Conservation (phyloP, 352 stramenopile species). For the Lagenidium sp. region DNA sequence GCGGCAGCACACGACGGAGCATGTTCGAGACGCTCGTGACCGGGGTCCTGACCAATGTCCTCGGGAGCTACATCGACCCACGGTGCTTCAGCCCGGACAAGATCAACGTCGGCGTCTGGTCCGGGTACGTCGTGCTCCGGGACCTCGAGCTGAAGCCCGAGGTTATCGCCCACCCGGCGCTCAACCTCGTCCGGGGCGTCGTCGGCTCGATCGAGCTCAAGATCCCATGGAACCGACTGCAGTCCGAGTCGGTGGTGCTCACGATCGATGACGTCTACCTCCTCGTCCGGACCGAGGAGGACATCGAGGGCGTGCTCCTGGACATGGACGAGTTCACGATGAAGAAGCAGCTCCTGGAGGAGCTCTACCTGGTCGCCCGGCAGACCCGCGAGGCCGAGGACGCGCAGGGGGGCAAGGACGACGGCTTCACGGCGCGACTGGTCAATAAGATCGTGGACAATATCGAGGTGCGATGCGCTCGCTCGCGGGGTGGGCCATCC, state of each 20-base stretch:
- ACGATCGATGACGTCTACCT: conserved; percentile 85
- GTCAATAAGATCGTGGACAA: conserved; percentile 89
- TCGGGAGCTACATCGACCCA: conserved; percentile 83
- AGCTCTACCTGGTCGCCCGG: conserved; percentile 67
- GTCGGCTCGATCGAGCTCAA: conserved; percentile 84
- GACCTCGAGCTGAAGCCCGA: conserved; percentile 77
- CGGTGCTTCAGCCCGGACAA: conserved; percentile 86
- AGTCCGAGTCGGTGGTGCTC: conserved; percentile 81
- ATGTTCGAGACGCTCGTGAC: conserved; percentile 89
- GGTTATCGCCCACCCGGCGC: conserved; percentile 46
- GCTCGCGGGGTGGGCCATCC: too few relatives aligned
- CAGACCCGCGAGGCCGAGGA: conserved; percentile 35
- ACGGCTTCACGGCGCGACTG: conserved; percentile 65
- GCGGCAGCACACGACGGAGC: neutral
- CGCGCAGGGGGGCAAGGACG: conserved; percentile 19
- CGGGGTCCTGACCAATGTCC: conserved; percentile 71
- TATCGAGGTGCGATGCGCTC: conserved; percentile 43
- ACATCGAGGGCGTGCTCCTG: conserved; percentile 68
- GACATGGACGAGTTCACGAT: conserved; percentile 72
- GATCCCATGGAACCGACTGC: conserved; percentile 85
- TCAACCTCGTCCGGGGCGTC: conserved; percentile 69
- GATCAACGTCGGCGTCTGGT: conserved; percentile 85
- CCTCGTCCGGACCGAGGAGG: conserved; percentile 66
- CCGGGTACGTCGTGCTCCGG: conserved; percentile 76
- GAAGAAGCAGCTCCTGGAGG: conserved; percentile 80